phyloP scores from a whole-genome alignment of 2,329 filamentous ascomycete species.

The Diaporthe sp. region DNA sequence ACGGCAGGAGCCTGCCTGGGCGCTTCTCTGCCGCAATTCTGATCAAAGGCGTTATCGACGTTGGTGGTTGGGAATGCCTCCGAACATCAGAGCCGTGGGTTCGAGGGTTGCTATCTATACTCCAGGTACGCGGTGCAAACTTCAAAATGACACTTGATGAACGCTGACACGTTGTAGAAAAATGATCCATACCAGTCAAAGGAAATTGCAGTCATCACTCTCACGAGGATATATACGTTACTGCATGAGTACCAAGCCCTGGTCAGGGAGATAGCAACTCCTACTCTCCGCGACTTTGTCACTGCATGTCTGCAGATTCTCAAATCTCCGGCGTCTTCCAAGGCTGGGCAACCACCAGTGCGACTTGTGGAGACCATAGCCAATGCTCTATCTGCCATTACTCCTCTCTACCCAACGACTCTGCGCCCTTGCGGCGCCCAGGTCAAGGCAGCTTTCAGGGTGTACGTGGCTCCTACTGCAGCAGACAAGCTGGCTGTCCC shows the following conservation, averaged over 20 bases:
- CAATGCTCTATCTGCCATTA: conserved; percentile 76
- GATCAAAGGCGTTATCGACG: conserved; percentile 84
- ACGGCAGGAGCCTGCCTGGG: conserved; percentile 78
- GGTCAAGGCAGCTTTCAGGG: conserved; percentile 71
- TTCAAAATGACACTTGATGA: neutral
- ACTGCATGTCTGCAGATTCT: conserved; percentile 78
- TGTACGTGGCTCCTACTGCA: conserved; percentile 74
- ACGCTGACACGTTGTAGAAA: conserved; percentile 66
- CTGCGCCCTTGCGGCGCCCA: conserved; percentile 82
- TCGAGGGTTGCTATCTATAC: conserved; percentile 77
- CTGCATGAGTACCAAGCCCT: conserved; percentile 87
- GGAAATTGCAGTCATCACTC: conserved; percentile 79
- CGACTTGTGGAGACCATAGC: conserved; percentile 76
- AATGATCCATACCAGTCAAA: conserved; percentile 81
- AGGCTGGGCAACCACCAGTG: conserved; percentile 55
- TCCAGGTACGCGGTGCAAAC: conserved; percentile 67
- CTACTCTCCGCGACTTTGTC: conserved; percentile 81
- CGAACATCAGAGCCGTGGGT: conserved; percentile 82
- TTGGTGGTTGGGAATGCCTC: conserved; percentile 86
- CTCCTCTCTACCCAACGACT: conserved; percentile 86
- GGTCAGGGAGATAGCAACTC: conserved; percentile 88
- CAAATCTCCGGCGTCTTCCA: conserved; percentile 57
- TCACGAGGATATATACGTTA: conserved; percentile 86
- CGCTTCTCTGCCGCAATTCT: conserved; percentile 83
- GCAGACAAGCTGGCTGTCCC: conserved; percentile 64